Evolutionary conservation across 345 rosid species (phyloP).

Genomic region (Lagerstroemia speciosa): DNA sequence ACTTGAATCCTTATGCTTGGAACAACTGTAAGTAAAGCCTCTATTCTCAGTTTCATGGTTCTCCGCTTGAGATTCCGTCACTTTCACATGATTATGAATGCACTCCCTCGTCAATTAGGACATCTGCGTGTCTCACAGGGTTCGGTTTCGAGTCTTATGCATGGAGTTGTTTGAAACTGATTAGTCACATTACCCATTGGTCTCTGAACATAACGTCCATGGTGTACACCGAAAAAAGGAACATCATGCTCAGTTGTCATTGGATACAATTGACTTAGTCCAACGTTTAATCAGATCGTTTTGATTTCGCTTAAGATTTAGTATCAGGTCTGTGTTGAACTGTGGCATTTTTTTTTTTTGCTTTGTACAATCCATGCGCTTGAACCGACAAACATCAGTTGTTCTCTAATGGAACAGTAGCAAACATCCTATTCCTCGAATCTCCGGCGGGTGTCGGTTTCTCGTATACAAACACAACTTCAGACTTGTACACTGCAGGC

Average conservation of each 20-base stretch:
- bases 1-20: constrained; percentile 77
- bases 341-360: not conserved
- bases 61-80: not conserved
- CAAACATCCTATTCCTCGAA: constrained; percentile 81
- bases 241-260: not conserved
- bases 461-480: constrained; percentile 72
- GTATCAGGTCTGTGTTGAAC: not conserved
- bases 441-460: constrained; percentile 98
- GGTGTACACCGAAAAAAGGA: too few species aligned
- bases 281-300: not conserved
- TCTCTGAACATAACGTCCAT: too few species aligned
- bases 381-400: not conserved
- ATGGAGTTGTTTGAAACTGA: too few species aligned
- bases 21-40: constrained; percentile 36
- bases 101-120: not conserved
- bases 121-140: too few species aligned
- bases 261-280: not conserved
- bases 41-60: not conserved
- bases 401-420: constrained; percentile 42
- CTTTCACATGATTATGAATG: not conserved
- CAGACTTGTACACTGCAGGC: constrained; percentile 76
- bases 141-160: too few species aligned
- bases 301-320: not conserved
- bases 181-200: too few species aligned
- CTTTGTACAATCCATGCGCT: not conserved